A percentile compares a stretch with the other conserved stretches of the same genome.
Conservation (phyloP, 2,329 filamentous ascomycete genomes). For the Chlorencoelia australis region DNA sequence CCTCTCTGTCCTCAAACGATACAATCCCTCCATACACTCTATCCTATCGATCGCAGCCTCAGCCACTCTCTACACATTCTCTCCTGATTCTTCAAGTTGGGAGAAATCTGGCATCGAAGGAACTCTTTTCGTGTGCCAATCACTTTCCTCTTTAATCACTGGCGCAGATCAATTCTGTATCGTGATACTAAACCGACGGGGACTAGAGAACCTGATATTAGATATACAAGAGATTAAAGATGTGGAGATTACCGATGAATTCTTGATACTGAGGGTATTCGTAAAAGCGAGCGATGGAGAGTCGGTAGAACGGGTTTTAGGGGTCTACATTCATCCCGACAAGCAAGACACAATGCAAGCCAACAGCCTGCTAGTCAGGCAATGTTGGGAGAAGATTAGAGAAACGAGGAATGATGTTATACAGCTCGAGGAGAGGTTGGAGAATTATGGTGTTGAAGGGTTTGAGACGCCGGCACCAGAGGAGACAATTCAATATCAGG, state of each 20-base stretch:
- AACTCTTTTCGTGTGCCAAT: slow-evolving; percentile 76
- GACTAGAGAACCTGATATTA: slow-evolving; percentile 60
- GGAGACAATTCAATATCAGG: slow-evolving; percentile 6
- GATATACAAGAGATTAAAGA: slow-evolving; percentile 50
- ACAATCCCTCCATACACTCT: slow-evolving; percentile 61
- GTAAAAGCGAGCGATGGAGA: slow-evolving; percentile 3
- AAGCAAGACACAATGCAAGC: slow-evolving; percentile 33
- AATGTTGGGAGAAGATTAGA: slow-evolving; percentile 16
- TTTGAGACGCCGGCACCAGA: slow-evolving; percentile 6
- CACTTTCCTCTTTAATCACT: slow-evolving; percentile 32
- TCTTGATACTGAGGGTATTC: slow-evolving; percentile 36
- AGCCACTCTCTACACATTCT: slow-evolving; percentile 77
- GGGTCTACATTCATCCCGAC: slow-evolving; percentile 46
- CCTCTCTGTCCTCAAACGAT: slow-evolving; percentile 69
- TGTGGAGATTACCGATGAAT: slow-evolving; percentile 51
- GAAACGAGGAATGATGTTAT: slow-evolving; percentile 1
- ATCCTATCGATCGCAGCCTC: slow-evolving; percentile 79
- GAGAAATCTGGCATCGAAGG: slow-evolving; percentile 81
- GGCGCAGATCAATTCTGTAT: slow-evolving; percentile 40
- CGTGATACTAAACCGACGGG: slow-evolving; percentile 64
- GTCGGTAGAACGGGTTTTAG: slow-evolving; percentile 32
- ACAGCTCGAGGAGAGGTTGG: slow-evolving; percentile 4
- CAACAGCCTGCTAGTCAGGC: slow-evolving; percentile 20
- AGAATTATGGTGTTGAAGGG: slow-evolving; percentile 11
- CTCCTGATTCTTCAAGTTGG: slow-evolving; percentile 56